Conservation (phyloP, 1,284 basidiomycete genomes). For the Mixia osmundae region DNA sequence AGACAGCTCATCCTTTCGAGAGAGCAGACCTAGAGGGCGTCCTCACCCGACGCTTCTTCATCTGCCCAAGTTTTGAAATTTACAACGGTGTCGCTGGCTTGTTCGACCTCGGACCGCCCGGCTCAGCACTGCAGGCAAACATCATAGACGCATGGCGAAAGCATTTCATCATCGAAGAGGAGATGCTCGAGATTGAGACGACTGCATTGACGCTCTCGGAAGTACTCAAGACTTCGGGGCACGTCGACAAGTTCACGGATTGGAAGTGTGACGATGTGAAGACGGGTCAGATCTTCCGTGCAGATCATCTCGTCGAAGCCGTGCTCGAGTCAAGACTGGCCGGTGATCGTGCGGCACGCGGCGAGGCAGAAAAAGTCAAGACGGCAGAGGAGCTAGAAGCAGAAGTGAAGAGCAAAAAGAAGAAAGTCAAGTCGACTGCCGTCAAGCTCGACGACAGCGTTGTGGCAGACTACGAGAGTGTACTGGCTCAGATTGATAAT, state of each 20-base stretch:
- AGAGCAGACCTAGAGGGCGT: slow-evolving; percentile 66
- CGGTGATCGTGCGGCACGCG: slow-evolving; percentile 81
- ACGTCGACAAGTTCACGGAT: slow-evolving; percentile 94
- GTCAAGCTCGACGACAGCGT: slow-evolving; percentile 54
- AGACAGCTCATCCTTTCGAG: slow-evolving; percentile 68
- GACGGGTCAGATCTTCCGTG: slow-evolving; percentile 88
- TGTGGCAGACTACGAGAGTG: slow-evolving; percentile 52
- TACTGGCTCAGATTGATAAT: slow-evolving; percentile 91
- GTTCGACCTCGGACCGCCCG: slow-evolving; percentile 56
- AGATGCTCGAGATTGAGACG: slow-evolving; percentile 97
- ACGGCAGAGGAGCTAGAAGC: too few relatives aligned
- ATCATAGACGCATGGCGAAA: slow-evolving; percentile 91
- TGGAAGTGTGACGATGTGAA: slow-evolving; percentile 97
- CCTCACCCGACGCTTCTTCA: slow-evolving; percentile 86
- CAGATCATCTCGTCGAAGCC: slow-evolving; percentile 86
- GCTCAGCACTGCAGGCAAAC: slow-evolving; percentile 87
- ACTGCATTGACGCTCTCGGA: slow-evolving; percentile 89
- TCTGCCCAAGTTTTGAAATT: slow-evolving; percentile 93
- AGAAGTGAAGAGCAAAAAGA: slow-evolving; percentile 62
- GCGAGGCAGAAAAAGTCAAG: slow-evolving; percentile 30
- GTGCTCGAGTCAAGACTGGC: slow-evolving; percentile 75
- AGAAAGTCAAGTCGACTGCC: slow-evolving; percentile 46
- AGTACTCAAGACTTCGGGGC: slow-evolving; percentile 92
- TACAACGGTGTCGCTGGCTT: slow-evolving; percentile 95
- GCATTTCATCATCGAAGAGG: slow-evolving; percentile 95